Evolutionary conservation across 2,329 filamentous ascomycete species (phyloP).

Genomic region (Paracoccidioides brasiliensis): DNA sequence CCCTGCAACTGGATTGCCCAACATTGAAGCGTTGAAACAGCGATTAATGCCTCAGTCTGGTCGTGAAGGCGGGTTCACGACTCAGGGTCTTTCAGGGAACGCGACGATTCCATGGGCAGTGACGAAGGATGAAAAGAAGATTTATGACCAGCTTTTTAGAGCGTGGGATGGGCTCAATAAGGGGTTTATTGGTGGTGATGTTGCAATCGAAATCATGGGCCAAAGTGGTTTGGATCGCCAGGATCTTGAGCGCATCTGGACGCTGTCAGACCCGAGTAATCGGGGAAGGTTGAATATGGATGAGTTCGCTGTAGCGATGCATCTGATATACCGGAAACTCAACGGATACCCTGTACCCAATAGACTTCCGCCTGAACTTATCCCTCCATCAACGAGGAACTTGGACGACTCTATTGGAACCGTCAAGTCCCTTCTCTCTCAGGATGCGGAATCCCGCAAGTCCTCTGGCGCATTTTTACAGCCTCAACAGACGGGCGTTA

Average conservation of each 20-base stretch:
- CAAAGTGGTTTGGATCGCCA: slow-evolving; percentile 87
- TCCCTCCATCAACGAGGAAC: slow-evolving; percentile 88
- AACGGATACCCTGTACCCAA: slow-evolving; percentile 90
- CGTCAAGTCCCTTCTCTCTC: slow-evolving; percentile 75
- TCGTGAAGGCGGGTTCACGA: slow-evolving; percentile 74
- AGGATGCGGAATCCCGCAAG: slow-evolving; percentile 83
- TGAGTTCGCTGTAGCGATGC: slow-evolving; percentile 97
- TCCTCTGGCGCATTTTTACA: slow-evolving; percentile 78
- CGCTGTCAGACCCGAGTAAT: slow-evolving; percentile 82
- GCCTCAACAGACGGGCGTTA: slow-evolving; percentile 94
- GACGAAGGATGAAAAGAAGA: slow-evolving; percentile 95
- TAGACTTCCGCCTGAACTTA: slow-evolving; percentile 76
- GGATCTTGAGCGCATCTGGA: slow-evolving; percentile 89
- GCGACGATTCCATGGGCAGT: slow-evolving; percentile 97
- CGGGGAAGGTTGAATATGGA: slow-evolving; percentile 89
- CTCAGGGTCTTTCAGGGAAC: slow-evolving; percentile 77
- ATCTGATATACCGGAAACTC: slow-evolving; percentile 92
- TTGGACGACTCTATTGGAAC: slow-evolving; percentile 85
- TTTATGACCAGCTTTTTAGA: slow-evolving; percentile 88
- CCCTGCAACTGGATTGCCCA: slow-evolving; percentile 75
- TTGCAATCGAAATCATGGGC: slow-evolving; percentile 92
- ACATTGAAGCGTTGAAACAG: slow-evolving; percentile 81
- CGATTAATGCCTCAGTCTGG: slow-evolving; percentile 97
- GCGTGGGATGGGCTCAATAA: slow-evolving; percentile 94
- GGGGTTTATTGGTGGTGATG: slow-evolving; percentile 80